Percentiles rank a stretch among this genome's conserved stretches.
These are phyloP conservation scores for Blastocystis sp. DNA, from an alignment of 352 stramenopile species.

Conservation along the genomic window DNA sequence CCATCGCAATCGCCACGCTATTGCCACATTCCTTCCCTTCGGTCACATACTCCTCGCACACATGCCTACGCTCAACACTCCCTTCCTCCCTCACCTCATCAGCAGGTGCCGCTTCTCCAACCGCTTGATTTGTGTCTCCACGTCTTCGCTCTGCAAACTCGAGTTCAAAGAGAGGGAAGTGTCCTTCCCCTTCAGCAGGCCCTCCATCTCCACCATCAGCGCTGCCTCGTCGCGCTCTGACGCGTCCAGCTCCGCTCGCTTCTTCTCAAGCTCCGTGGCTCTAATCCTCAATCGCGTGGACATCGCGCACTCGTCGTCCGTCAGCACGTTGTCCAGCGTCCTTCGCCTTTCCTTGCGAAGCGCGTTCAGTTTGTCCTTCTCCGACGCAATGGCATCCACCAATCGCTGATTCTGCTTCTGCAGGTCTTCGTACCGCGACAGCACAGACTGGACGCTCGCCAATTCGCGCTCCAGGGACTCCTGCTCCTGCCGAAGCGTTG, in stretches of 20 bases:
- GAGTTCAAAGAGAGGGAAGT: slow-evolving; percentile 35
- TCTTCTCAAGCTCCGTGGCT: slow-evolving; percentile 3
- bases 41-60: slow-evolving; percentile 34
- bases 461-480: slow-evolving; percentile 31
- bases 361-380: slow-evolving; percentile 25
- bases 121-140: background rate
- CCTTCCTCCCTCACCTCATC: background rate
- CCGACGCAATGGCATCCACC: background rate
- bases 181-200: slow-evolving; percentile 27
- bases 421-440: slow-evolving; percentile 24
- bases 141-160: background rate
- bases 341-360: background rate
- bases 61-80: background rate
- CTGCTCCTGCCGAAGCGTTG: background rate
- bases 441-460: slow-evolving; percentile 25
- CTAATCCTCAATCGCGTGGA: background rate
- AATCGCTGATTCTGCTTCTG: slow-evolving; percentile 13
- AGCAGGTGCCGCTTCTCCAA: background rate
- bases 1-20: slow-evolving; percentile 16
- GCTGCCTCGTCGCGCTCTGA: slow-evolving; percentile 37
- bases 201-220: slow-evolving; percentile 50
- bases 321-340: slow-evolving; percentile 23
- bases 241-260: slow-evolving; percentile 11
- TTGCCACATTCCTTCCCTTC: slow-evolving; percentile 37
- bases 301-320: background rate